These are phyloP conservation scores for Cercophora samala DNA, from an alignment of 495 filamentous ascomycete species.

Conservation along the genomic window DNA sequence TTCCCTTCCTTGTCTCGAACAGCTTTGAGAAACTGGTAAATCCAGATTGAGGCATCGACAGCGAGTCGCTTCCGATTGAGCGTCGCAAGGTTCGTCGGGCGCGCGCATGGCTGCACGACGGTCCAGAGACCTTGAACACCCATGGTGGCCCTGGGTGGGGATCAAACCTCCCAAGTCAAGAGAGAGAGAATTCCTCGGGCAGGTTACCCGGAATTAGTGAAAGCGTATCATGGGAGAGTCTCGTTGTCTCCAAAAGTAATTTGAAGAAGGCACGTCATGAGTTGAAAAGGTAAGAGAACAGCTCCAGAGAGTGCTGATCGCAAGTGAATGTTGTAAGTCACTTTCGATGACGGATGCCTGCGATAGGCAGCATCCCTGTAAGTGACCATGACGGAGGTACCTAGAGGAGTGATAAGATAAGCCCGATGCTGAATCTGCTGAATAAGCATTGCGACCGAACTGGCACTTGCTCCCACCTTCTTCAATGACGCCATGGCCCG, in stretches of 20 bases:
- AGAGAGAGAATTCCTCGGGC: neutral
- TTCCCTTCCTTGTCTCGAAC: conserved; percentile 98
- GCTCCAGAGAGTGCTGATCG: neutral
- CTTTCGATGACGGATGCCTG: neutral
- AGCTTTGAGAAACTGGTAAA: conserved; percentile 98
- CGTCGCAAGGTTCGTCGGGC: conserved; percentile 88
- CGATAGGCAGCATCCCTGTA: neutral
- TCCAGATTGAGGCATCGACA: conserved; percentile 98
- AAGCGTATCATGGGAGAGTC: neutral
- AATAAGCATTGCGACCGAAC: neutral
- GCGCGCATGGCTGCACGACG: conserved; percentile 85
- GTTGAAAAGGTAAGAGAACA: neutral
- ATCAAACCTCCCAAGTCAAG: neutral
- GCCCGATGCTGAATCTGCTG: neutral
- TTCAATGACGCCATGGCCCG: neutral
- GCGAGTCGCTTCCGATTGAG: conserved; percentile 93
- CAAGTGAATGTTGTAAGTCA: conserved; percentile 2
- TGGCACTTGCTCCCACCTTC: neutral
- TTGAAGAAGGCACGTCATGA: neutral
- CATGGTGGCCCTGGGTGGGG: conserved; percentile 49
- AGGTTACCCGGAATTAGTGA: neutral
- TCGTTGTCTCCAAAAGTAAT: neutral
- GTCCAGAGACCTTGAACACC: conserved; percentile 98
- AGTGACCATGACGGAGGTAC: too few relatives aligned
- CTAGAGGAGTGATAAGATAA: neutral